Conservation (phyloP, 768 basidiomycete species). For the Lactarius akahatsu region DNA sequence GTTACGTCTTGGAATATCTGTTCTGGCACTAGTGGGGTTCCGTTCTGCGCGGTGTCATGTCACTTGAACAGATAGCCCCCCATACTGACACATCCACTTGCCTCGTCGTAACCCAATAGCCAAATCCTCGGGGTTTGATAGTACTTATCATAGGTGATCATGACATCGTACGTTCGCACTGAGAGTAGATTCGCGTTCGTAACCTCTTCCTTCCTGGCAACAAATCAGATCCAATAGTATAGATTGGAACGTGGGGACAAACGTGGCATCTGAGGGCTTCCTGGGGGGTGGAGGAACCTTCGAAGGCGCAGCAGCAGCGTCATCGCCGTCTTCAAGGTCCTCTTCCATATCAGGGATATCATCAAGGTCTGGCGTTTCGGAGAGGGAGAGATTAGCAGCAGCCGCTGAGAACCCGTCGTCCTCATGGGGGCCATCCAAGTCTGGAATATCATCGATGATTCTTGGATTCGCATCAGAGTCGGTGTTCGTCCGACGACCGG, state of each 20-base stretch:
- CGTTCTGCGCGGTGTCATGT: slow-evolving; percentile 54
- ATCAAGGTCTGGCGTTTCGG: slow-evolving; percentile 85
- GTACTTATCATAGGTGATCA: slow-evolving; percentile 99
- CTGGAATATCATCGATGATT: slow-evolving; percentile 83
- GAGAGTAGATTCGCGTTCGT: slow-evolving; percentile 84
- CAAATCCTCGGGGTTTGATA: slow-evolving; percentile 98
- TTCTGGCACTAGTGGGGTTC: slow-evolving; percentile 79
- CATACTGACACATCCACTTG: slow-evolving; percentile 35
- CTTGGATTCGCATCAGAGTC: slow-evolving; percentile 60
- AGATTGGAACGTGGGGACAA: slow-evolving; percentile 31
- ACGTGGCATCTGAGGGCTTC: slow-evolving; percentile 51
- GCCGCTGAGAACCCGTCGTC: slow-evolving; percentile 35
- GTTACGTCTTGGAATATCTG: slow-evolving; percentile 98
- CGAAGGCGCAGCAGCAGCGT: slow-evolving; percentile 67
- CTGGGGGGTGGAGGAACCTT: slow-evolving; percentile 40
- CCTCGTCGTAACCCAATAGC: slow-evolving; percentile 98
- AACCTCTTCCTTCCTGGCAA: slow-evolving; percentile 52
- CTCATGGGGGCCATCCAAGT: slow-evolving; percentile 62
- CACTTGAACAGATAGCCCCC: not conserved
- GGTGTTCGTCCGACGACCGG: slow-evolving; percentile 59
- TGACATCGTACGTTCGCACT: slow-evolving; percentile 98
- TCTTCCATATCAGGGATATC: slow-evolving; percentile 99
- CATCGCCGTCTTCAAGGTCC: slow-evolving; percentile 84
- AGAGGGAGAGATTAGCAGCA: slow-evolving; percentile 34
- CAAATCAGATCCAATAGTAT: slow-evolving; percentile 11